phyloP scores from a whole-genome alignment of 306 rosid genomes.

The Lathyrus aphaca region DNA sequence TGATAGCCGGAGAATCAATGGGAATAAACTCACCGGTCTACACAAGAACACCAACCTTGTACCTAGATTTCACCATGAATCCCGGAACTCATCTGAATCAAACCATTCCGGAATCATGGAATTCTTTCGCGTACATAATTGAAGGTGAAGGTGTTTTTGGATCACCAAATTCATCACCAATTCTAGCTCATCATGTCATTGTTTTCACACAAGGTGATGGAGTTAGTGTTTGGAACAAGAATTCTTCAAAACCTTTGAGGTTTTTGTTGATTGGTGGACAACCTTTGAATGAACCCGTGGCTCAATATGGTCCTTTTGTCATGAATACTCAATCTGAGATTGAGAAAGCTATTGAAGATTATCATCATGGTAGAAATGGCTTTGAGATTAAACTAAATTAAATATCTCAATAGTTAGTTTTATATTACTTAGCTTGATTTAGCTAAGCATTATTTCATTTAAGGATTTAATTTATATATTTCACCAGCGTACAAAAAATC shows the following conservation, averaged over 20 bases:
- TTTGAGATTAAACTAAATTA: slow-evolving; percentile 81
- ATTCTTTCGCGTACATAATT: slow-evolving; percentile 70
- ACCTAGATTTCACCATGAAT: slow-evolving; percentile 65
- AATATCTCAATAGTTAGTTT: slow-evolving; percentile 64
- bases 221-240: slow-evolving; percentile 79
- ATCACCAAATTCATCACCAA: slow-evolving; percentile 48
- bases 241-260: slow-evolving; percentile 66
- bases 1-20: slow-evolving; percentile 91
- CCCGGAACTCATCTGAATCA: slow-evolving; percentile 71
- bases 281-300: slow-evolving; percentile 85
- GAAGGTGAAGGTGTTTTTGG: slow-evolving; percentile 92
- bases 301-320: slow-evolving; percentile 90
- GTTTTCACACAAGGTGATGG: slow-evolving; percentile 80
- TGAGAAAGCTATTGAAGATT: slow-evolving; percentile 75
- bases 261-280: slow-evolving; percentile 76
- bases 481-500: neutral
- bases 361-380: slow-evolving; percentile 66
- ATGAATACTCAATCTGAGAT: slow-evolving; percentile 93
- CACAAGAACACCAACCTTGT: slow-evolving; percentile 89
- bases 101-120: slow-evolving; percentile 77
- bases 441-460: slow-evolving; percentile 4
- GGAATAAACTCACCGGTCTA: slow-evolving; percentile 74
- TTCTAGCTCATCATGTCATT: slow-evolving; percentile 59
- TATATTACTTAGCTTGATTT: neutral
- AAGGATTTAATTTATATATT: neutral